Base-by-base conservation (phyloP, 441 rosid species). In the Erysimum cheiri region DNA sequence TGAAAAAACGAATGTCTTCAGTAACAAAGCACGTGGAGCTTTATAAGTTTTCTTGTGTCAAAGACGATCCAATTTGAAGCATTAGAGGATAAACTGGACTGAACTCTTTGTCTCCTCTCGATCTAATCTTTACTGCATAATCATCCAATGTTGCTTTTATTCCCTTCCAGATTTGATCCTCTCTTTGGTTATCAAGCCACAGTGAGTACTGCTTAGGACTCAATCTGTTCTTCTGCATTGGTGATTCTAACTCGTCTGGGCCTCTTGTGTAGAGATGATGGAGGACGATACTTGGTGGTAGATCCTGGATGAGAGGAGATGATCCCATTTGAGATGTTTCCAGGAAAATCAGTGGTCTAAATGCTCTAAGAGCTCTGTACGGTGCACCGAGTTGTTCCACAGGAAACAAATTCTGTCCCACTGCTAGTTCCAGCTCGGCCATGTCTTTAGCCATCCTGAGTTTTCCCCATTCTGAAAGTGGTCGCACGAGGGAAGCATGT, bases 111-210 rank as follows among this genome's bases (percentile, higher is more conserved):
- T 95, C 99, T 12, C 97, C 98, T 85, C 96, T 90, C 47, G 88
- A 82, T 77, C 87, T 80, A 22, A 95, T 86, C 61, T 79, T 87
- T 1, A 74, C 76, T 28, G 96, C 95, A 78, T 95, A 92, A 84
- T 95, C 98, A 76, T 95, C 99, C 54, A 95, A 76, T 12, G 99
- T 95, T 3, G 95, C 97, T 82, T 91, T 92, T 9, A 95, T 71
- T 3, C 99, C 99, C 67, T 92, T 92, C 99, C 99, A 95, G 40
- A 92, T 86, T 78, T 95, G 99, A 82, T 95, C 95, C 80, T 95
- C 98, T 55, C 91, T 89, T 75, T 90, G 98, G 55, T 89, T 87
- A 81, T 92, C 99, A 46, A 95, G 79, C 99, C 99, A 95, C 71
- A 92, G 60, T 1, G 99, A 95, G 80, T 95, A 95, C 78, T 92